These are phyloP conservation scores for Ophiognomonia clavigignenti-juglandacearum DNA, from an alignment of 2,329 filamentous ascomycete species.

Conservation along the genomic window DNA sequence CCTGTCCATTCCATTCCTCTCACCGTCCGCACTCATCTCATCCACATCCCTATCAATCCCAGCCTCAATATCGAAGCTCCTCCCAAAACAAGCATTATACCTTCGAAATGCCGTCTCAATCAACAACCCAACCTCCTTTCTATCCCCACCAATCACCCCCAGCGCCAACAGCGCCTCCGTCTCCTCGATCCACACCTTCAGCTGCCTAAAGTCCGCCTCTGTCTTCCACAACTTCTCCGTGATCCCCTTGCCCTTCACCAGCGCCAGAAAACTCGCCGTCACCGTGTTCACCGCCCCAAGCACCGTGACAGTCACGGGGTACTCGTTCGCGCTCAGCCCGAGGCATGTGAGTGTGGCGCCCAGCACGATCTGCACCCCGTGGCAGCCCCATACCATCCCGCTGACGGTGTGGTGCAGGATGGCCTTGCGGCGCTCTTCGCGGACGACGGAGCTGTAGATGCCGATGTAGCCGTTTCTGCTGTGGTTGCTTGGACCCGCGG, in stretches of 20 bases:
- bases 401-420: slow-evolving; percentile 13
- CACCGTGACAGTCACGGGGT: slow-evolving; percentile 50
- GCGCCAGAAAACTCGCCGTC: slow-evolving; percentile 56
- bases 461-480: slow-evolving; percentile 30
- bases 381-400: slow-evolving; percentile 48
- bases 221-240: slow-evolving; percentile 46
- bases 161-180: slow-evolving; percentile 40
- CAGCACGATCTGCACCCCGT: slow-evolving; percentile 54
- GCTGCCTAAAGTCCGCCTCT: slow-evolving; percentile 37
- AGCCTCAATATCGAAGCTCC: slow-evolving; percentile 6
- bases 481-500: slow-evolving; percentile 19
- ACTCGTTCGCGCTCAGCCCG: slow-evolving; percentile 46
- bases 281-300: slow-evolving; percentile 61
- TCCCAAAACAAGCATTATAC: slow-evolving; percentile 31
- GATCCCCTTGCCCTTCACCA: slow-evolving; percentile 53
- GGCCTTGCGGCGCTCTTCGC: slow-evolving; percentile 25
- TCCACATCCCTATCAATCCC: not conserved
- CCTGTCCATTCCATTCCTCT: too few relatives aligned
- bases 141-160: slow-evolving; percentile 35
- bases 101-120: slow-evolving; percentile 37
- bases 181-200: slow-evolving; percentile 51
- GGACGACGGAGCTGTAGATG: slow-evolving; percentile 36
- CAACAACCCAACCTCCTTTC: slow-evolving; percentile 36
- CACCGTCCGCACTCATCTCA: too few relatives aligned
- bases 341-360: slow-evolving; percentile 55